Base-by-base conservation (phyloP, 768 basidiomycete genomes). In the Boletus edulis region DNA sequence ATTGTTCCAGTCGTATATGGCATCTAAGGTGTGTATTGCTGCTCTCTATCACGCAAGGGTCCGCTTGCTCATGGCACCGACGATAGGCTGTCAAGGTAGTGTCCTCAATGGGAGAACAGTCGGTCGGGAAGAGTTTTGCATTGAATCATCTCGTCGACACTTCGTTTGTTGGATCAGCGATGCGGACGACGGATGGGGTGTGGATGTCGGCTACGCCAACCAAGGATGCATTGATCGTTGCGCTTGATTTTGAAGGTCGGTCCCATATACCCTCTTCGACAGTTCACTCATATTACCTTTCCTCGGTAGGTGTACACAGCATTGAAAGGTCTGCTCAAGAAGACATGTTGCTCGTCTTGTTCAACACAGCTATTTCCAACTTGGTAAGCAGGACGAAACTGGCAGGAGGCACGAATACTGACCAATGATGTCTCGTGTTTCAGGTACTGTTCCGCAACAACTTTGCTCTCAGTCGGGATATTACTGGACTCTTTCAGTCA, bases 191-290 rank as follows among this genome's bases (percentile, higher is more conserved):
- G 62, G 81, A 84, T 69, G 83, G 84, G 5, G 81, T 85, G 3
- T 85, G 84, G 84, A 80, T 85, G 78, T 84, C 83, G 0, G 81
- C 81, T 9, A 83, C 84, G 3, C 85, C 84, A 0, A 84, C 83
- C 0, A 70, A 78, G 45, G 77, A 82, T 24, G 67, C 67, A 0
- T 61, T 86, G 11, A 70, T 86, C 9, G 82, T 86, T 1, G 78
- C 84, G 3, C 73, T 86, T 6, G 84, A 86, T 57, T 86, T 86
- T 46, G 84, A 86, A 76, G 84, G 85, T 77, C 5, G 0, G 62
- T 52, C 14, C 0, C 0, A 3, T n/a, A 3, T 4, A 37, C 22
- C 2, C 27, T 22, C 20, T 34, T 6, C 4, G 34, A 35, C 10
- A 17, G 1, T 5, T 39, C 12, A 4, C 6, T 1, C 7, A 2